Base-by-base conservation (phyloP, 495 filamentous ascomycete species). In the Viridothelium virens region DNA sequence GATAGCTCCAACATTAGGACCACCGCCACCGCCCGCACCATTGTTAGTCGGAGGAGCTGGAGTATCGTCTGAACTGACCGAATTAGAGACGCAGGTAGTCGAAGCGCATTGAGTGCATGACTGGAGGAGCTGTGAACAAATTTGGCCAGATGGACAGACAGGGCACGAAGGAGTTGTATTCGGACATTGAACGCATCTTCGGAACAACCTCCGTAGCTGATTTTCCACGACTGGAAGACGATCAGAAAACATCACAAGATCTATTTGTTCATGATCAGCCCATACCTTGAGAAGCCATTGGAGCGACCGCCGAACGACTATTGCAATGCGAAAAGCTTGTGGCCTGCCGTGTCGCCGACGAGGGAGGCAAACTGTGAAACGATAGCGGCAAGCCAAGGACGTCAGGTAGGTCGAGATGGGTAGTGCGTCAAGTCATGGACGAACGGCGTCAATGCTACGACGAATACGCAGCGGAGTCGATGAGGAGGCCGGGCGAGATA, bases 1-100 rank as follows among this genome's bases (percentile, higher is more conserved):
- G 69, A 96, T 94, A 38, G 91, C 88, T 46, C 90, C 90, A 1
- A 87, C 82, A 66, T 91, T 88, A 25, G 86, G 83, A 2, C 85
- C 81, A 12, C 77, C 71, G 53, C 70, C 75, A 18, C 50, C 38
- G 33, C 70, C 64, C 63, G 46, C 73, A 68, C 37, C 69, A 38
- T 70, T 64, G 34, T 80, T 73, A 44, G 72, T 67, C 33, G 70
- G 68, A 39, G 78, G 72, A 18, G 71, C 69, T 7, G 74, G 56
- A 1, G 31, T 47, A 3, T 69, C 66, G 81, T 83, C 66, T 7
- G 53, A 11, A 59, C 53, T 59, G 7, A 34, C 53, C 36, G 53
- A 59, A 36, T 59, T 59, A 77, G 74, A 39, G 11, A 85, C 76
- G 76, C 90, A 94, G 38, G 77, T 72, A 2, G 84, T 86, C 47